phyloP scores from a whole-genome alignment of 768 basidiomycete species.

The Crucibulum laeve region DNA sequence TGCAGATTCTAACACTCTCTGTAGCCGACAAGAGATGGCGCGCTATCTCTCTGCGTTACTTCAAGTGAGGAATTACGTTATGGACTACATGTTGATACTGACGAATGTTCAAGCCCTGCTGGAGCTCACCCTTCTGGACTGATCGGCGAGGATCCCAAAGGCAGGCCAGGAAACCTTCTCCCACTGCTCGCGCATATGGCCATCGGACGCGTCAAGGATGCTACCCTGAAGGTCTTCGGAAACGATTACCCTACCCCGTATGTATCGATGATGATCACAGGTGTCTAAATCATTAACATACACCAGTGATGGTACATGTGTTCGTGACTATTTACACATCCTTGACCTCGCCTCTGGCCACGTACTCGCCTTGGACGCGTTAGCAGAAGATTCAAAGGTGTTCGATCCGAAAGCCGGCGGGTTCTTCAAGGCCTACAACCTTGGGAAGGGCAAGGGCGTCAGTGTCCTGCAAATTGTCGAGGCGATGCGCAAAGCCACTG shows the following conservation, averaged over 20 bases:
- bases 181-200: constrained; percentile 95
- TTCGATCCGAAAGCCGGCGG: constrained; percentile 54
- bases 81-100: constrained; percentile 1
- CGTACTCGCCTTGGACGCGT: constrained; percentile 83
- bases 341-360: constrained; percentile 96
- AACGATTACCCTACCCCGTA: constrained; percentile 95
- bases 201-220: constrained; percentile 74
- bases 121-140: constrained; percentile 96
- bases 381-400: constrained; percentile 52
- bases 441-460: constrained; percentile 89
- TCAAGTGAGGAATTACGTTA: constrained; percentile 64
- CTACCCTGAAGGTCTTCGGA: constrained; percentile 81
- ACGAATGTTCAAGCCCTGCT: constrained; percentile 61
- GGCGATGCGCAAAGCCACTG: constrained; percentile 90
- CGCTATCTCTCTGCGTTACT: constrained; percentile 88
- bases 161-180: constrained; percentile 90
- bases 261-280: constrained; percentile 17
- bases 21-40: constrained; percentile 74
- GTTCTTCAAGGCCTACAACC: constrained; percentile 92
- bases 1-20: too few relatives aligned
- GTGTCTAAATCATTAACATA: constrained; percentile 1
- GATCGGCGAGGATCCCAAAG: constrained; percentile 96
- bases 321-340: constrained; percentile 93
- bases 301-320: constrained; percentile 88
- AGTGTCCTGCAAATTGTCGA: constrained; percentile 92